phyloP scores from a whole-genome alignment of 1,284 basidiomycete genomes.

The Calocybe gambosa region DNA sequence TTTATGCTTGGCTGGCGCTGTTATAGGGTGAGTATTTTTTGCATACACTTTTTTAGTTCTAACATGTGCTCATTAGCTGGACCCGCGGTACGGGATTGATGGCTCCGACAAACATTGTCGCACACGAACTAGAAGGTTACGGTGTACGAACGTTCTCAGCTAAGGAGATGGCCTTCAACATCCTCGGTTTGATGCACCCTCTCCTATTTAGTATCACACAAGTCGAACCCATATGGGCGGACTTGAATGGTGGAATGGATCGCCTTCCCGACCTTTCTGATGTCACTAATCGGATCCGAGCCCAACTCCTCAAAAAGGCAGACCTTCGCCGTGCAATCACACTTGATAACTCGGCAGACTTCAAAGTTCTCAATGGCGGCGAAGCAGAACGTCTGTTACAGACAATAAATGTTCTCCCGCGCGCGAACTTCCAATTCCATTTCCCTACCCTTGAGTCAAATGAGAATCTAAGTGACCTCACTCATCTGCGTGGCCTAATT shows the following conservation, averaged over 20 bases:
- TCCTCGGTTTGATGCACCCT: conserved; percentile 97
- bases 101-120: conserved; percentile 92
- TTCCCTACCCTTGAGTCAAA: conserved; percentile 79
- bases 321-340: conserved; percentile 91
- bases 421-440: conserved; percentile 95
- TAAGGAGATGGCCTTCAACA: conserved; percentile 99
- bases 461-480: conserved; percentile 65
- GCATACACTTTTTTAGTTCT: conserved; percentile 13
- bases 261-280: conserved; percentile 93
- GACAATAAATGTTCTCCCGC: conserved; percentile 88
- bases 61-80: conserved; percentile 50
- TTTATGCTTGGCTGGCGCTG: conserved; percentile 94
- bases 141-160: conserved; percentile 98
- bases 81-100: conserved; percentile 98
- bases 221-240: conserved; percentile 98
- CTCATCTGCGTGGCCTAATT: conserved; percentile 77
- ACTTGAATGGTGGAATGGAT: conserved; percentile 97
- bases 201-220: conserved; percentile 99
- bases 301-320: conserved; percentile 72
- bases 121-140: conserved; percentile 89
- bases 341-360: conserved; percentile 92
- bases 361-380: conserved; percentile 85
- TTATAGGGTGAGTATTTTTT: conserved; percentile 73
- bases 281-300: conserved; percentile 83
- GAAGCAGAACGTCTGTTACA: conserved; percentile 93